Evolutionary conservation across 2,329 filamentous ascomycete genomes (phyloP).

Genomic region (Immersiporthe knoxdaviesiana): DNA sequence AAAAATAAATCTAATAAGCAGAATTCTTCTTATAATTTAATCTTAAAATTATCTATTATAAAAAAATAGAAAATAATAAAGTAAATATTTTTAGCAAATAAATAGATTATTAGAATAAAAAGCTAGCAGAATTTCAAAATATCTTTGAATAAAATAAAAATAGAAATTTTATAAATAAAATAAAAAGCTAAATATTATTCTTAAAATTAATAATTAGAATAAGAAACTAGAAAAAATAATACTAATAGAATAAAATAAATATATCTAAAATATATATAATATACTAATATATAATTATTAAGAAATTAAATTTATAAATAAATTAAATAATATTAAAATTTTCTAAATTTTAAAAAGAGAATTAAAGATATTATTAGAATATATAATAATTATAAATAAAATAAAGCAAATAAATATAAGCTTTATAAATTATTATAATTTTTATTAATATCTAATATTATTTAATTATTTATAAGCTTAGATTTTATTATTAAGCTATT

Average conservation of each 20-base stretch:
- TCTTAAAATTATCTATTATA: background rate
- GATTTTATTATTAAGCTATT: slow-evolving; percentile 23
- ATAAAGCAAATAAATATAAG: background rate
- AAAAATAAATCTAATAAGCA: background rate
- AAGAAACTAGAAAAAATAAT: background rate
- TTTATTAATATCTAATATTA: background rate
- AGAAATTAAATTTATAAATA: background rate
- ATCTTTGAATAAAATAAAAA: background rate
- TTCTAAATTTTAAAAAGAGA: background rate
- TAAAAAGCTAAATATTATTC: background rate
- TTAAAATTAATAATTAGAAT: background rate
- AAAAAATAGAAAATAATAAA: background rate
- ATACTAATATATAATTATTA: background rate
- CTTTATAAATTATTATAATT: slow-evolving; percentile 12
- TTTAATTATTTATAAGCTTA: slow-evolving; percentile 3
- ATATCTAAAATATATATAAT: background rate
- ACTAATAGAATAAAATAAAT: background rate
- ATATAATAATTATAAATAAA: background rate
- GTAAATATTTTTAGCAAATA: background rate
- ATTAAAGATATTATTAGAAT: background rate
- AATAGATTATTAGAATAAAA: background rate
- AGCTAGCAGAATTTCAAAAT: background rate
- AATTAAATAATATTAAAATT: background rate
- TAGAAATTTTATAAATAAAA: background rate
- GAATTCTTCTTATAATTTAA: background rate